Evolutionary conservation across 2,329 filamentous ascomycete genomes (phyloP).

Genomic region (Neopestalotiopsis clavispora): DNA sequence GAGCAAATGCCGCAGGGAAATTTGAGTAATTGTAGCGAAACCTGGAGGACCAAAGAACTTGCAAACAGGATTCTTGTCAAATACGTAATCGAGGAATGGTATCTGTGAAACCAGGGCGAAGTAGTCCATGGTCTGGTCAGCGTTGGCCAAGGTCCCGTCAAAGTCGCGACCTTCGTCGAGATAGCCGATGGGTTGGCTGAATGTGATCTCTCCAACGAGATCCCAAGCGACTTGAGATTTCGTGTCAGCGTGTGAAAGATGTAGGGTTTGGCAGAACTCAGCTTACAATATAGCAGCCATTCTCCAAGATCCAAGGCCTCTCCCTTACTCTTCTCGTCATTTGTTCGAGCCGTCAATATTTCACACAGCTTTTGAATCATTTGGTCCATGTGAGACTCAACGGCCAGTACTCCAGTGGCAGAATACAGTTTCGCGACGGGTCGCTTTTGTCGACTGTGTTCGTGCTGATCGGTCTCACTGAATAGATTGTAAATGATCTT

Average conservation of each 20-base stretch:
- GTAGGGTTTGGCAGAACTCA: background rate
- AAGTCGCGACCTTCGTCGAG: slow-evolving; percentile 43
- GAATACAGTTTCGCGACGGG: slow-evolving; percentile 44
- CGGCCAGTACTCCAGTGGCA: slow-evolving; percentile 26
- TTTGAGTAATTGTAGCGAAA: slow-evolving; percentile 24
- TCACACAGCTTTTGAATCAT: background rate
- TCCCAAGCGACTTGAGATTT: slow-evolving; percentile 40
- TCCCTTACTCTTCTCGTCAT: background rate
- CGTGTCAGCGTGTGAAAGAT: background rate
- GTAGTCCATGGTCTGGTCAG: slow-evolving; percentile 40
- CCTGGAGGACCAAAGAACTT: slow-evolving; percentile 34
- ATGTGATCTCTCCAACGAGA: slow-evolving; percentile 48
- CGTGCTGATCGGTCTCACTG: slow-evolving; percentile 36
- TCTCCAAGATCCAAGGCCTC: background rate
- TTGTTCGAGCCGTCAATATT: background rate
- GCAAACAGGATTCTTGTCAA: slow-evolving; percentile 29
- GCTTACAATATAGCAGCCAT: background rate
- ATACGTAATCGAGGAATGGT: background rate
- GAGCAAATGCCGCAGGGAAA: slow-evolving; percentile 25
- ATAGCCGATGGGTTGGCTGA: slow-evolving; percentile 46
- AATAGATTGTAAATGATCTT: slow-evolving; percentile 44
- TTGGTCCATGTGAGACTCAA: slow-evolving; percentile 37
- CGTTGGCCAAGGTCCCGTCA: slow-evolving; percentile 39
- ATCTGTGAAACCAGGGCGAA: slow-evolving; percentile 20
- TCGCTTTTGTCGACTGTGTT: slow-evolving; percentile 40